Evolutionary conservation across 208 protist genomes (phyloP), one percentile per base, ranked within the genome.

Genomic region (Trypanosoma theileri): DNA sequence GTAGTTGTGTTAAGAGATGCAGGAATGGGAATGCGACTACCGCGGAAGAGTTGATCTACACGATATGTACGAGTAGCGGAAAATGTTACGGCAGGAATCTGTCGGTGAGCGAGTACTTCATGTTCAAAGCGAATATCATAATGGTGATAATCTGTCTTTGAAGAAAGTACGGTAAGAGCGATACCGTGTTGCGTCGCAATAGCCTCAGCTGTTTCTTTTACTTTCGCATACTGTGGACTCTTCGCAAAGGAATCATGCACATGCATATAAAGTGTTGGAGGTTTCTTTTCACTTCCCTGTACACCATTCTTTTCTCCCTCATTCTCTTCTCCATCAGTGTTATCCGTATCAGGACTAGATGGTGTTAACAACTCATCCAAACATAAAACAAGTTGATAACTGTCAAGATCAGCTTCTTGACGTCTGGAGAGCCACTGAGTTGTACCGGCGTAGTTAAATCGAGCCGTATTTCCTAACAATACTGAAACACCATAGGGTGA

Each of bases 51-150:
- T 57, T 92, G 89, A 59, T 92, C 90, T 0, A 71, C 46, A 13
- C 75, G 70, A 60, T 86, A 81, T 19, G 66, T 69, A 55, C 86
- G 81, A 31, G 65, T 60, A 35, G 86, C 35, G 26, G 90, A 93
- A 62, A 96, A 81, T 14, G 90, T 96, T 22, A 89, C 60, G 28
- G 90, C 87, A 22, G 80, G 71, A 45, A 96, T 67, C 62, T 92
- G 80, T 0, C 75, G 69, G 61, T 86, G 80, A 1, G 85, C 87
- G 35, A 93, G 89, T 41, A 92, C 80, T 71, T 96, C 87, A 59
- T 96, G 90, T 80, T 96, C 90, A 66, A 91, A 93, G 46, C 77
- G 79, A 31, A 93, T 68, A 70, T 93, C 87, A 66, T 89, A 84
- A 57, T 96, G 85, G 52, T 89, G 82, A 67, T 91, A 92, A 69